Conservation (phyloP, 495 filamentous ascomycete species). For the Tuber microsphaerosporum region DNA sequence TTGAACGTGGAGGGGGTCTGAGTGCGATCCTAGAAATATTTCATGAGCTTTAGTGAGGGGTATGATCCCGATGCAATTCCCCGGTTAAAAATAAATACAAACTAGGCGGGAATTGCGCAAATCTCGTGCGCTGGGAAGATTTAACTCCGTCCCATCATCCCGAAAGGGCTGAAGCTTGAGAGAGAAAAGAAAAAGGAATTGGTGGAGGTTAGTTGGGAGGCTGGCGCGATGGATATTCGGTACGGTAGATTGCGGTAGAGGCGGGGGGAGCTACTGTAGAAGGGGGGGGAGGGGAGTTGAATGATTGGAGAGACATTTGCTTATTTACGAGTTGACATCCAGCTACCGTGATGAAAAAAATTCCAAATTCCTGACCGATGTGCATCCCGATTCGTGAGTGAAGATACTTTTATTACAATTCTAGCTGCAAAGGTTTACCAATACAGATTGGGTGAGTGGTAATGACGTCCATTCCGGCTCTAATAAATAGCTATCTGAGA, state of each 20-base stretch:
- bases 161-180: background rate
- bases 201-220: background rate
- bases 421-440: background rate
- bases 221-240: background rate
- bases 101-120: background rate
- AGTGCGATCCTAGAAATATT: background rate
- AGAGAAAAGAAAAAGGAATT: background rate
- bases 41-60: slow-evolving; percentile 1
- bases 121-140: background rate
- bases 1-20: background rate
- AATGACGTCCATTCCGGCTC: background rate
- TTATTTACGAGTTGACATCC: background rate
- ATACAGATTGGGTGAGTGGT: background rate
- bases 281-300: background rate
- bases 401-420: slow-evolving; percentile 5
- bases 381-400: background rate
- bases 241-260: slow-evolving; percentile 2
- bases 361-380: background rate
- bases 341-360: background rate
- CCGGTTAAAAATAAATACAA: background rate
- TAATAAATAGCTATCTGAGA: background rate
- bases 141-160: background rate
- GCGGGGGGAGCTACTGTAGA: background rate
- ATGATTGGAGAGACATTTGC: background rate
- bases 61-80: background rate